phyloP scores from a whole-genome alignment of 495 filamentous ascomycete genomes.

The Clavariopsis aquatica region DNA sequence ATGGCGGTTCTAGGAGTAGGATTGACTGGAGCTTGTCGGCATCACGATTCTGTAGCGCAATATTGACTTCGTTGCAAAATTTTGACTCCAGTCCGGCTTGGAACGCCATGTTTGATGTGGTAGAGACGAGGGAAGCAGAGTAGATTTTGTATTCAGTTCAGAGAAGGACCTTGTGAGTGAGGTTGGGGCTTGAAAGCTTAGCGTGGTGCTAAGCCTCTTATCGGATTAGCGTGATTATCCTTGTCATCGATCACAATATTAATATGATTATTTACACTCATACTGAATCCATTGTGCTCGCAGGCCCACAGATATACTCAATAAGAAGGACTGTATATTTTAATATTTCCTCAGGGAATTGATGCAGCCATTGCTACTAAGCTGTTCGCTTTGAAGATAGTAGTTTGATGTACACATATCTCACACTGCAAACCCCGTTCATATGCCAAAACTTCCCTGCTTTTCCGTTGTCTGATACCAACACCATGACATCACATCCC shows the following conservation, averaged over 20 bases:
- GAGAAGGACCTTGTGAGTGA: not conserved
- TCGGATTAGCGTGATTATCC: not conserved
- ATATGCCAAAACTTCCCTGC: constrained; percentile 9
- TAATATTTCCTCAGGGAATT: too few relatives aligned
- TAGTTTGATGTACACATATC: not conserved
- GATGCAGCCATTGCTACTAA: too few relatives aligned
- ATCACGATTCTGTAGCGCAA: constrained; percentile 57
- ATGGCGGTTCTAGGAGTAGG: constrained; percentile 65
- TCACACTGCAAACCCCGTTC: not conserved
- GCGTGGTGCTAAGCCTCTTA: not conserved
- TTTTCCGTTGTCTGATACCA: not conserved
- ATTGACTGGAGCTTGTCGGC: constrained; percentile 58
- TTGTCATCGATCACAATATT: not conserved
- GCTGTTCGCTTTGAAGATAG: too few relatives aligned
- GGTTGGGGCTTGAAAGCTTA: constrained; percentile 2
- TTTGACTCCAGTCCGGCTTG: constrained; percentile 51
- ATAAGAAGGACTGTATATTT: too few relatives aligned
- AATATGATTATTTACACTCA: too few relatives aligned
- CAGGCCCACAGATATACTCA: too few relatives aligned
- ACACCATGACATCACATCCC: constrained; percentile 25
- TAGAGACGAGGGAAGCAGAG: not conserved
- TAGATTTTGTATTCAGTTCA: not conserved
- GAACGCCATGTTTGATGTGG: constrained; percentile 1
- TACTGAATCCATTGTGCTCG: too few relatives aligned
- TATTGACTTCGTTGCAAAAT: constrained; percentile 57